Evolutionary conservation across 192 early-diverging fungal species (phyloP).

Genomic region (Backusella macrospora): DNA sequence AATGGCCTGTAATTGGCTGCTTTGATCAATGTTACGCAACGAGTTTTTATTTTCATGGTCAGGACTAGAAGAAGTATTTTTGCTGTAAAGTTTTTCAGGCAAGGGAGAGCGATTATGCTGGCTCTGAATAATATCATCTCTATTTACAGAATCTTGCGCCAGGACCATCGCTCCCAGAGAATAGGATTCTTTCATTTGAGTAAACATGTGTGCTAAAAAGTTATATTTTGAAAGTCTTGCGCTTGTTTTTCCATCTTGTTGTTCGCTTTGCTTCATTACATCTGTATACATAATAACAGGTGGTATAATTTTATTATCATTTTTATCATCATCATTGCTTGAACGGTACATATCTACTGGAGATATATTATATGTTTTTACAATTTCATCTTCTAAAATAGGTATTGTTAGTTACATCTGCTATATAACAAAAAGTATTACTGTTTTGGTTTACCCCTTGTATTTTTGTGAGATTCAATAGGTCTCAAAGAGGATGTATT

Average conservation of each 20-base stretch:
- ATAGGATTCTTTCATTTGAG: conserved; percentile 42
- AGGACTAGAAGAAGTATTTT: not conserved
- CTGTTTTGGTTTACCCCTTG: not conserved
- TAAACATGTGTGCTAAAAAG: conserved; percentile 41
- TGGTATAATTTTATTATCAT: not conserved
- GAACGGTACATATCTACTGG: not conserved
- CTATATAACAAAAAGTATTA: not conserved
- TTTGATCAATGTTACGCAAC: not conserved
- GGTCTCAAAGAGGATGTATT: not conserved
- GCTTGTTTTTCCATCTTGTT: not conserved
- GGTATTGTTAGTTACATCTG: no score
- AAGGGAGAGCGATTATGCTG: not conserved
- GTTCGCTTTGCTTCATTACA: conserved; percentile 3
- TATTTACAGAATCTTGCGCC: conserved; percentile 9
- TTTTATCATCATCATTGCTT: not conserved
- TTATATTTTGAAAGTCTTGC: conserved; percentile 46
- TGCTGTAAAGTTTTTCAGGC: not conserved
- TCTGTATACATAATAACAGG: conserved; percentile 1
- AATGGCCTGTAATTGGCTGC: not conserved
- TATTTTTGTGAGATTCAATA: not conserved
- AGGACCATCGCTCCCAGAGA: conserved; percentile 16
- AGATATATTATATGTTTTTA: conserved; percentile 3
- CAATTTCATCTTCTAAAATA: not conserved
- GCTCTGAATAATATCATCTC: not conserved
- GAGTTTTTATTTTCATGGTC: not conserved